Base-by-base conservation (phyloP, 2,329 filamentous ascomycete genomes). In the Botrytis galanthina region DNA sequence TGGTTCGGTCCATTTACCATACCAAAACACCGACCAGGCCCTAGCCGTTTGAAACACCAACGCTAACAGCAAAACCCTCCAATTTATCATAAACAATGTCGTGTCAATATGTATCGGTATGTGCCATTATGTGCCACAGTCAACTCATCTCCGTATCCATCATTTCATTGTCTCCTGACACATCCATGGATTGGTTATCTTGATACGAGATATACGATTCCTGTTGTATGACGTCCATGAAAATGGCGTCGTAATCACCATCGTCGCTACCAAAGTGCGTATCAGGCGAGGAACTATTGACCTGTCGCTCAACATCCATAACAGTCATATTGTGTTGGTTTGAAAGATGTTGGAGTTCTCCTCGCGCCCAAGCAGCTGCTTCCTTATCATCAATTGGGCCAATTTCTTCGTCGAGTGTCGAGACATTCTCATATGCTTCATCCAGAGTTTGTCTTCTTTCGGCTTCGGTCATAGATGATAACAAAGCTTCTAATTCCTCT, bases 151-250 rank as follows among this genome's bases (percentile, higher is more conserved):
- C 72, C 61, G 69, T 71, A 59, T 74, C 71, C 64, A 73, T 78
- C 74, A 76, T 76, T 75, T 78, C 63, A 7, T 69, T 42, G 42
- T 69, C 63, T n/a, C 39, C 67, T 69, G 63, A 68, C 35, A 70
- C 46, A 44, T 61, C 37, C 37, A 62, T 60, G 29, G 14, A n/a
- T 16, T 68, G 62, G 9, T 39, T 12, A 9, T 29, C n/a, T 46
- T 46, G 42, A 62, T 59, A 75, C 62, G 76, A 74, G 35, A 70
- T 74, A 22, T 81, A 71, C 9, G 60, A 79, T 66, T 86, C 83
- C 74, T 85, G 82, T n/a, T 87, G 84, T 69, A 89, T 81, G 54
- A 93, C 80, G 76, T 93, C 89, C 84, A 89, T 87, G 80, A 97
- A 91, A 16, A 91, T 81, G 64, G 85, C 82, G 75, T 91, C 89